Evolutionary conservation across 2,329 filamentous ascomycete species (phyloP).

Genomic region (Cladorrhinum sp.): DNA sequence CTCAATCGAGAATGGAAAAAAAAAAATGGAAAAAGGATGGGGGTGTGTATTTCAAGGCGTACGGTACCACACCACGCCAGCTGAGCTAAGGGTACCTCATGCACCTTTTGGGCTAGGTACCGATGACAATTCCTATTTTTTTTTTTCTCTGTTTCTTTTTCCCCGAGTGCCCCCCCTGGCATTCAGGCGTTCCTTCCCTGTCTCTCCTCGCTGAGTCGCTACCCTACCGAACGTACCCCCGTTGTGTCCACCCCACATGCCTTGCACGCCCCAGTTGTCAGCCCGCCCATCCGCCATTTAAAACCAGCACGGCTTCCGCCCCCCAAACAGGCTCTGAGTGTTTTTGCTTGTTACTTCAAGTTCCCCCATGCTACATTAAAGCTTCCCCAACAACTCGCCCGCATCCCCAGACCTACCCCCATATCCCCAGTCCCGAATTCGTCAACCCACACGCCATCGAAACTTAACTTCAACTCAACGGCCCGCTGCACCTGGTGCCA

Average conservation of each 20-base stretch:
- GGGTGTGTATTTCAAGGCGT: conserved; percentile 2
- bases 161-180: conserved; percentile 26
- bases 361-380: conserved; percentile 27
- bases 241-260: conserved; percentile 26
- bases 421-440: conserved; percentile 12
- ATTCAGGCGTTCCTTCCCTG: conserved; percentile 23
- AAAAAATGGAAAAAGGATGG: neutral
- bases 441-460: conserved; percentile 15
- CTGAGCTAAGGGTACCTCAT: conserved; percentile 12
- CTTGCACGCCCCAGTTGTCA: conserved; percentile 17
- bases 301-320: conserved; percentile 29
- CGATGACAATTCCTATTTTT: conserved; percentile 18
- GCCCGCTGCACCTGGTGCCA: conserved; percentile 6
- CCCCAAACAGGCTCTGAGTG: conserved; percentile 23
- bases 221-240: conserved; percentile 19
- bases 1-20: neutral
- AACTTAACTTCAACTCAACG: conserved; percentile 15
- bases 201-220: conserved; percentile 25
- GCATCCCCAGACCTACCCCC: conserved; percentile 13
- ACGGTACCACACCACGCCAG: conserved; percentile 12
- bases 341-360: conserved; percentile 26
- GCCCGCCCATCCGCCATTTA: conserved; percentile 28
- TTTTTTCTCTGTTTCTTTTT: conserved; percentile 20
- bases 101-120: conserved; percentile 22
- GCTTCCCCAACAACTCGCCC: conserved; percentile 22